These are phyloP conservation scores for Penicillium nucicola DNA, from an alignment of 495 filamentous ascomycete species.

Conservation along the genomic window DNA sequence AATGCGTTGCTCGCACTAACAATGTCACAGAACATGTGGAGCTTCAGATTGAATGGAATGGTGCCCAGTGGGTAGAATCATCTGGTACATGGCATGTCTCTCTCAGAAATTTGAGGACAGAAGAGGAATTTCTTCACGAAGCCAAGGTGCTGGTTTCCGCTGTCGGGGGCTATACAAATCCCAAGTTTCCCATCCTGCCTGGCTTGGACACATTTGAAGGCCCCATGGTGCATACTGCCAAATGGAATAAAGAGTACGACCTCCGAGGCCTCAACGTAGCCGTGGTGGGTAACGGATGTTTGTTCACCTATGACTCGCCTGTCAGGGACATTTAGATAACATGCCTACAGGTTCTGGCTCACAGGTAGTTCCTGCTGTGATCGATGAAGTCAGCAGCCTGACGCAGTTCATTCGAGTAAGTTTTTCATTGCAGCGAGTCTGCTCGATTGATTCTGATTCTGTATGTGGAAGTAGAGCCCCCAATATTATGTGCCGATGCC, in stretches of 20 bases:
- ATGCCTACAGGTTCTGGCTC: constrained; percentile 1
- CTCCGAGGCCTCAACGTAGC: constrained; percentile 52
- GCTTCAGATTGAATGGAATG: constrained; percentile 6
- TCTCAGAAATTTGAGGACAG: constrained; percentile 4
- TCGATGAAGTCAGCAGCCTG: background rate
- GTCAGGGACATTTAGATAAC: background rate
- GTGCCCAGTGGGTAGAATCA: constrained; percentile 6
- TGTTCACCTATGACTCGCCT: background rate
- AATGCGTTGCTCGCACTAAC: constrained; percentile 1
- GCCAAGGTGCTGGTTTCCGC: constrained; percentile 44
- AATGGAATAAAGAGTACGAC: constrained; percentile 53
- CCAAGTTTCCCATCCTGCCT: constrained; percentile 42
- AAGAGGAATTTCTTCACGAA: constrained; percentile 15
- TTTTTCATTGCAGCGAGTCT: background rate
- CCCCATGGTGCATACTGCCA: constrained; percentile 52
- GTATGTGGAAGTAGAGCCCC: background rate
- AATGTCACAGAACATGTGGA: background rate
- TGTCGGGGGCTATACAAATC: constrained; percentile 29
- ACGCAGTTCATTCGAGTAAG: constrained; percentile 5
- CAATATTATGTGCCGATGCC: no score
- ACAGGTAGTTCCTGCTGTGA: constrained; percentile 4
- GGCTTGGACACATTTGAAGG: constrained; percentile 48
- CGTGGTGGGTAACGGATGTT: constrained; percentile 48
- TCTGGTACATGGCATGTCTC: constrained; percentile 5
- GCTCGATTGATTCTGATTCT: background rate